Evolutionary conservation across 192 early-diverging fungal genomes (phyloP).

Genomic region (Coemansia sp.): DNA sequence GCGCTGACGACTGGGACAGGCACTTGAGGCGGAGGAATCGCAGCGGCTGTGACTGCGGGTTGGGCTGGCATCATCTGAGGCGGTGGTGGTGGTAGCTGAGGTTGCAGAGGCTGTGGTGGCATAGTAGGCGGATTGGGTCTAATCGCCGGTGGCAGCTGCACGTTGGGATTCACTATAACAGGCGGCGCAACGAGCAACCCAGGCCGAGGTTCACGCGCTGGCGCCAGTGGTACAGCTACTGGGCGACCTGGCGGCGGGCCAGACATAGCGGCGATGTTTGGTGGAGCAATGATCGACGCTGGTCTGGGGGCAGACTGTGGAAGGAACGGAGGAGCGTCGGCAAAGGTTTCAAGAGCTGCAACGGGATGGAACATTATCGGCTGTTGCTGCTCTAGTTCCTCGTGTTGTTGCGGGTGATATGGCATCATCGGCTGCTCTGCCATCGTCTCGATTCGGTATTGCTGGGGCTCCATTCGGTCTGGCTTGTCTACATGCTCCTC

Average conservation of each 20-base stretch:
- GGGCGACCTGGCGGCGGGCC: conserved; percentile 12
- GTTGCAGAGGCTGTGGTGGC: background rate
- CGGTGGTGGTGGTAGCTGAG: background rate
- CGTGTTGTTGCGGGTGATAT: conserved; percentile 6
- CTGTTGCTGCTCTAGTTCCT: conserved; percentile 2
- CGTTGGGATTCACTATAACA: background rate
- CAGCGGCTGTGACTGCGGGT: background rate
- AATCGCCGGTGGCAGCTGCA: background rate
- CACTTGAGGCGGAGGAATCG: background rate
- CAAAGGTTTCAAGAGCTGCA: background rate
- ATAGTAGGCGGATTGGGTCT: background rate
- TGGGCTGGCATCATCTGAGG: background rate
- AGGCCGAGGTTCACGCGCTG: conserved; percentile 10
- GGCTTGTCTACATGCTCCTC: background rate
- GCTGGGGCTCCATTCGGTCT: background rate
- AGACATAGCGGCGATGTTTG: background rate
- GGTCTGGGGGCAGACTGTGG: background rate
- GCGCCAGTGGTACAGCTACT: conserved; percentile 19
- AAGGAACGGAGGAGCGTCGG: background rate
- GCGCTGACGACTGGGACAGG: background rate
- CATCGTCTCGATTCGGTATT: background rate
- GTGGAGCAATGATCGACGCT: background rate
- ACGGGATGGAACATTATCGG: background rate
- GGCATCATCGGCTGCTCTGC: background rate
- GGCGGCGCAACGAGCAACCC: background rate